Evolutionary conservation across 2,329 filamentous ascomycete genomes (phyloP), one percentile per base, ranked within the genome.

Genomic region (Sclerotinia spermophila): DNA sequence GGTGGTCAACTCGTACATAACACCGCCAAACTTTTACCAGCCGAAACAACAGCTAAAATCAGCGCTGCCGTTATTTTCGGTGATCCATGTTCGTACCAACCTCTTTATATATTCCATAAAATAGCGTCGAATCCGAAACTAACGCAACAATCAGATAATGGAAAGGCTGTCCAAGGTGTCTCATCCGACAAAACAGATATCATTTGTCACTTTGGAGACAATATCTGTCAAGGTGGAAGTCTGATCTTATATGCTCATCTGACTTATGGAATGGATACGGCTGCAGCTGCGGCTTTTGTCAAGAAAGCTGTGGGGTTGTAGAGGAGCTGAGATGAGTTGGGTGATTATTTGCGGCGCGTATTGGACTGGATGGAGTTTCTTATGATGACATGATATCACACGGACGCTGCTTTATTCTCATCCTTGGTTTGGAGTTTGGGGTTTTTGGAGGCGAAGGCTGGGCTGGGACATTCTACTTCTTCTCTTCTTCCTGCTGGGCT

Each of bases 1-100:
- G 76, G 72, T 74, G 76, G 40, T 72, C 75, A 6, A 69, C 51
- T 78, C 13, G 74, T 78, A 17, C 76, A 78, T 42, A 72, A 73
- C 0, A 74, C 76, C 1, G 69, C 73, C 30, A 27, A 74, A 17
- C 45, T 59, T 0, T 66, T 78, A 0, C 71, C 75, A 11, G 17
- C 71, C 42, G 8, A 65, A 53, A 51, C 72, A 68, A 19, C 70
- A 1, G 61, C 74, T 1, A 72, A 76, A 56, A 74, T 78, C 30
- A 64, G 72, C 44, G 72, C 73, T 7, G 71, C 75, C 1, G 69
- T 78, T 10, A 65, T 78, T 3, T 77, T 78, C 60, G 77, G 77
- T 1, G 77, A 78, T 21, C 76, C 77, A 70, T 40, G 62, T 70
- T 35, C 24, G 67, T 65, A 35, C 48, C 51, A 70, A 3, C 67